Evolutionary conservation across 2,329 filamentous ascomycete genomes (phyloP).

Genomic region (Sclerotinia glacialis): DNA sequence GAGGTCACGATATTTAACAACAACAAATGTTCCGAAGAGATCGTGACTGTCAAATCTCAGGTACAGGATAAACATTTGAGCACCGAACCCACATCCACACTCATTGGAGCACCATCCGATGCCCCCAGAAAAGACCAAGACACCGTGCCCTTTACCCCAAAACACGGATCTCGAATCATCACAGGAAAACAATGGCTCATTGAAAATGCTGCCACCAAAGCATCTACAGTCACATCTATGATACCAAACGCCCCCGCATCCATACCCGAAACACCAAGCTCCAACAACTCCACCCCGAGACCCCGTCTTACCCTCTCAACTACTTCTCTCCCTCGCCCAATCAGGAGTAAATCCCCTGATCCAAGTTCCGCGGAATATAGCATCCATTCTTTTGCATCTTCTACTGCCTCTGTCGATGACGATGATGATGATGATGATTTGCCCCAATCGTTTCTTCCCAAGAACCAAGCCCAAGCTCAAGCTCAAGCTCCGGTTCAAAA

Average conservation of each 20-base stretch:
- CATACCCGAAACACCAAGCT: background rate
- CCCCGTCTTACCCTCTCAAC: background rate
- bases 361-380: slow-evolving; percentile 11
- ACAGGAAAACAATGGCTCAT: slow-evolving; percentile 5
- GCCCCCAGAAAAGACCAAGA: background rate
- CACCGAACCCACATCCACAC: background rate
- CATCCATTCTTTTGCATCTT: slow-evolving; percentile 14
- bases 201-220: background rate
- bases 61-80: background rate
- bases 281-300: background rate
- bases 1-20: background rate
- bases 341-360: background rate
- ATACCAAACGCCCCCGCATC: background rate
- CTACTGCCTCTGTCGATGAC: background rate
- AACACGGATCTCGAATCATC: background rate
- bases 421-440: too few relatives aligned
- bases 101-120: background rate
- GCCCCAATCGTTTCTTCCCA: too few relatives aligned
- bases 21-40: background rate
- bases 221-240: background rate
- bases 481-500: too few relatives aligned
- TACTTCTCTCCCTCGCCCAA: background rate
- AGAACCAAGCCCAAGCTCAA: too few relatives aligned
- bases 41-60: background rate
- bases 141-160: background rate